These are phyloP conservation scores for Ulvella scutata DNA, from an alignment of 139 green algal genomes.

Conservation along the genomic window DNA sequence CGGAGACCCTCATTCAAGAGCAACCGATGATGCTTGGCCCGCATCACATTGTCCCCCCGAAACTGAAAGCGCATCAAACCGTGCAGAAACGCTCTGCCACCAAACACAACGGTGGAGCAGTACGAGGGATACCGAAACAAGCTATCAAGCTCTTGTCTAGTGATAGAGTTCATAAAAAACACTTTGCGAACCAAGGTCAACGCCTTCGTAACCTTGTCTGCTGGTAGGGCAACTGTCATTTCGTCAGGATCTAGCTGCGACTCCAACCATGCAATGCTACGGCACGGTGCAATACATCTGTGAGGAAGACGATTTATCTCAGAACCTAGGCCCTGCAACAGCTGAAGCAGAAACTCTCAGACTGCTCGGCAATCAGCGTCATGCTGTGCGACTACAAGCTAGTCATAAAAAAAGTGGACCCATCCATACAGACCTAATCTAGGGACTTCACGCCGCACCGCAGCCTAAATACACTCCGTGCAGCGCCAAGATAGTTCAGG, in stretches of 20 bases:
- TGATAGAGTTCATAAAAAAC: background rate
- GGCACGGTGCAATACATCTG: background rate
- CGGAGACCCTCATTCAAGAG: background rate
- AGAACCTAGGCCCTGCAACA: background rate
- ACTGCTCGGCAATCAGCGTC: background rate
- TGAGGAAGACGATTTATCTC: background rate
- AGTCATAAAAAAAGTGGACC: background rate
- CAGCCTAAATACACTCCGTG: background rate
- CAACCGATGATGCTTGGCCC: background rate
- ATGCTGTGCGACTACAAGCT: background rate
- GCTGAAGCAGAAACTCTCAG: background rate
- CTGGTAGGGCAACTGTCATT: background rate
- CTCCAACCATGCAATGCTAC: background rate
- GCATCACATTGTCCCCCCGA: background rate
- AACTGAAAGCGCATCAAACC: background rate
- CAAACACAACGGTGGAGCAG: background rate
- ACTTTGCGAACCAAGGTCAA: background rate
- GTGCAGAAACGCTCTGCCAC: background rate
- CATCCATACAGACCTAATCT: background rate
- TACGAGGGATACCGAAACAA: background rate
- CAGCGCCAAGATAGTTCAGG: background rate
- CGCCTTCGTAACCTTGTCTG: background rate
- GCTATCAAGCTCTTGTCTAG: background rate
- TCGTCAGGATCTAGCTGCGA: background rate
- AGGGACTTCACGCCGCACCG: background rate